Percentiles rank a stretch among this genome's conserved stretches.
Conservation (phyloP, 495 filamentous ascomycete species). For the Penicillium taxi region DNA sequence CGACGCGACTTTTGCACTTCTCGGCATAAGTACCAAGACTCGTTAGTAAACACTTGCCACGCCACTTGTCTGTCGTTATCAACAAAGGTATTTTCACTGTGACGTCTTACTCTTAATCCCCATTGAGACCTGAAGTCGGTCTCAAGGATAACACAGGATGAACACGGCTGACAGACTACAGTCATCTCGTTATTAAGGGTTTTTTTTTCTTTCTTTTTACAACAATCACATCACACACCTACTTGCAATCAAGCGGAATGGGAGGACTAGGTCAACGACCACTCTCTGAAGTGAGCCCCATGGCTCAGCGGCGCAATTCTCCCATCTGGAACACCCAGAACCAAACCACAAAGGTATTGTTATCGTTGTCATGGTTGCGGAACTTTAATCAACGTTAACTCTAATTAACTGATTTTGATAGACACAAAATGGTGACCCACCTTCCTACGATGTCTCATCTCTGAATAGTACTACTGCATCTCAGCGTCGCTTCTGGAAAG, state of each 20-base stretch:
- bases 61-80: constrained; percentile 13
- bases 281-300: constrained; percentile 48
- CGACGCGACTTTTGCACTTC: constrained; percentile 22
- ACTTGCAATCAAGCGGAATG: constrained; percentile 26
- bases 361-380: constrained; percentile 3
- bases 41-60: constrained; percentile 15
- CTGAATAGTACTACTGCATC: constrained; percentile 57
- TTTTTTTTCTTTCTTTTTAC: too few species aligned
- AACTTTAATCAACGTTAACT: constrained; percentile 24
- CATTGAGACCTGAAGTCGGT: background rate
- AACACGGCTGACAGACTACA: constrained; percentile 11
- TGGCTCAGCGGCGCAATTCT: constrained; percentile 59
- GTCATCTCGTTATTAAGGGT: constrained; percentile 3
- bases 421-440: constrained; percentile 56
- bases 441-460: constrained; percentile 70
- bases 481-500: constrained; percentile 79
- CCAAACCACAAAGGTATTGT: constrained; percentile 54
- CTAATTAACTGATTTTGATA: constrained; percentile 14
- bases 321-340: constrained; percentile 73
- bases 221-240: background rate
- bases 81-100: constrained; percentile 18
- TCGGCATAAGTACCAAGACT: constrained; percentile 11
- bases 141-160: too few species aligned
- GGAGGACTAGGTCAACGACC: constrained; percentile 39
- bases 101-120: background rate